These are phyloP conservation scores for Carex cristatella DNA, from an alignment of 176 grass and related monocot species.

Conservation along the genomic window DNA sequence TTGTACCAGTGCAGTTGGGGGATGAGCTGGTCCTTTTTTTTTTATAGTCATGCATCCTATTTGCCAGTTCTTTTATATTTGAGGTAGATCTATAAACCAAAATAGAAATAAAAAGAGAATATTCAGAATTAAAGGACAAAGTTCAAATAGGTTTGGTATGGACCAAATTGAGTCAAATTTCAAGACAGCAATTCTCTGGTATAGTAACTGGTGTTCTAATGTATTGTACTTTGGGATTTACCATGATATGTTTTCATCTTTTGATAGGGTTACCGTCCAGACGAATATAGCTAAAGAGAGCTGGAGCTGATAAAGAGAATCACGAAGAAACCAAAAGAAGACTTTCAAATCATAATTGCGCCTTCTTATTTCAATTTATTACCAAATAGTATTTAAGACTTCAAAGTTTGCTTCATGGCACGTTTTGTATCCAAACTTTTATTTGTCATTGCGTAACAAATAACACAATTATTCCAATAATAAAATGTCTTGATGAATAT, in stretches of 20 bases:
- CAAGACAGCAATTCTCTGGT: not conserved
- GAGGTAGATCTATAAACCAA: not conserved
- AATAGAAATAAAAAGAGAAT: not conserved
- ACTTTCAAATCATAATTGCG: not conserved
- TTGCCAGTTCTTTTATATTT: not conserved
- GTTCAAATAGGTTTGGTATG: not conserved
- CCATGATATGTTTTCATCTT: not conserved
- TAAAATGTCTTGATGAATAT: not conserved
- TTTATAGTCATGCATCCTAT: slow-evolving; percentile 4
- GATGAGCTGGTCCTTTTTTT: not conserved
- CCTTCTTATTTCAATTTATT: slow-evolving; percentile 7
- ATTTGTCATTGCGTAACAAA: not conserved
- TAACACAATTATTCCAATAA: not conserved
- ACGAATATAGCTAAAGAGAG: slow-evolving; percentile 40
- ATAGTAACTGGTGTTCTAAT: not conserved
- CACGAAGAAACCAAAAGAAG: not conserved
- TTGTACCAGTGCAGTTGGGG: not conserved
- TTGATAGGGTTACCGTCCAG: slow-evolving; percentile 37
- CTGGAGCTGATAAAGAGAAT: slow-evolving; percentile 36
- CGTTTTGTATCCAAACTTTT: not conserved
- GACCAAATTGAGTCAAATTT: not conserved
- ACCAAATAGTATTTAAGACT: not conserved
- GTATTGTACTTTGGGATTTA: not conserved
- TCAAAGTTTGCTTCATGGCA: not conserved
- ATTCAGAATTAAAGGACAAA: not conserved